Conservation (phyloP, 768 basidiomycete species). For the Amanita jacksonii region DNA sequence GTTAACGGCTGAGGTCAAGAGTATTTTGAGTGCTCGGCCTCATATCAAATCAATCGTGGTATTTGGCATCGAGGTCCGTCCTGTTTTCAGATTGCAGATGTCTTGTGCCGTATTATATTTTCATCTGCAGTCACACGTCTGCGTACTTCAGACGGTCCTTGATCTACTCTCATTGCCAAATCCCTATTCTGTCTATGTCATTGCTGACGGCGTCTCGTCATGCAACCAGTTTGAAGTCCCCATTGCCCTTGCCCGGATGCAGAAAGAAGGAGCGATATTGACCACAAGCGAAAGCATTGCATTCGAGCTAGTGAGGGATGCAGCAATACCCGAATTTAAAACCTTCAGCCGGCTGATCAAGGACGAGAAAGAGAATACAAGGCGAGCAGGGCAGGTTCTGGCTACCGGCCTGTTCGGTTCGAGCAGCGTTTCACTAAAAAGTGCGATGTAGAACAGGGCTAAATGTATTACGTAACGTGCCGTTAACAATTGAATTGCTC, state of each 20-base stretch:
- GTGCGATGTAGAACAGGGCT: conserved; percentile 2
- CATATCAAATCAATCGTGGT: conserved; percentile 55
- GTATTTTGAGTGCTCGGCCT: conserved; percentile 37
- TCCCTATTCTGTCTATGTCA: conserved; percentile 44
- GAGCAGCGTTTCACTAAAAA: neutral
- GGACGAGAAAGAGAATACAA: conserved; percentile 62
- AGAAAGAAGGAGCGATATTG: conserved; percentile 64
- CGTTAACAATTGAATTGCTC: too few species aligned
- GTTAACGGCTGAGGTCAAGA: conserved; percentile 58
- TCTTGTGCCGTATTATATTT: neutral
- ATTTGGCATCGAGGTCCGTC: conserved; percentile 79
- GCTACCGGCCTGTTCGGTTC: neutral
- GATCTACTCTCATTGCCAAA: conserved; percentile 42
- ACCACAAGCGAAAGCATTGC: conserved; percentile 75
- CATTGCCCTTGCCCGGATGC: conserved; percentile 59
- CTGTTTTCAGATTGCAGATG: neutral
- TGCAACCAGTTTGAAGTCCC: conserved; percentile 75
- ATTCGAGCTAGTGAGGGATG: conserved; percentile 67
- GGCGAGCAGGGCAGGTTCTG: conserved; percentile 23
- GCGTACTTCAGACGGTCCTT: conserved; percentile 76
- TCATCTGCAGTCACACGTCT: conserved; percentile 71
- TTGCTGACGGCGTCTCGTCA: conserved; percentile 81
- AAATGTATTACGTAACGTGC: too few species aligned
- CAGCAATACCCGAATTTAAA: conserved; percentile 58
- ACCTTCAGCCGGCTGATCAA: conserved; percentile 64